A percentile compares a stretch with the other conserved stretches of the same genome.
phyloP scores from a whole-genome alignment of 768 basidiomycete genomes.

The Roridomyces roridus region DNA sequence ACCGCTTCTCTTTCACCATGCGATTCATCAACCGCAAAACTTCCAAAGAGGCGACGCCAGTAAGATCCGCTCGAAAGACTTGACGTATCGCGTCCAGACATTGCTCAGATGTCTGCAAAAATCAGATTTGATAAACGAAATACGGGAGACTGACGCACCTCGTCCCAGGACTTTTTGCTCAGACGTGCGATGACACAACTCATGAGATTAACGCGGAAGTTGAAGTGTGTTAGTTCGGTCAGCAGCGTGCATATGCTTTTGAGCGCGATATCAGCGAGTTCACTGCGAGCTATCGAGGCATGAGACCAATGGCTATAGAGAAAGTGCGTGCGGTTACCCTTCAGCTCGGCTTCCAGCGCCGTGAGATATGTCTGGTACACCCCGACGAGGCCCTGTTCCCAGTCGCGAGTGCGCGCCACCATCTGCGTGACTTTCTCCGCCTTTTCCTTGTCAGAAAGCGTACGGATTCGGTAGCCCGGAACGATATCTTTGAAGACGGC shows the following conservation, averaged over 20 bases:
- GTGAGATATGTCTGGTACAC: slow-evolving; percentile 92
- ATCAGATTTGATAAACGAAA: slow-evolving; percentile 18
- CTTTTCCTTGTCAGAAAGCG: slow-evolving; percentile 89
- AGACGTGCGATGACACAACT: slow-evolving; percentile 81
- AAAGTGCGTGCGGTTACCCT: slow-evolving; percentile 59
- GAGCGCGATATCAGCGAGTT: slow-evolving; percentile 71
- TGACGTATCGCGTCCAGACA: slow-evolving; percentile 83
- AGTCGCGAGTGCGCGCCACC: slow-evolving; percentile 89
- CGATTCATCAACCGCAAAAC: slow-evolving; percentile 89
- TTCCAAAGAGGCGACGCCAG: slow-evolving; percentile 85
- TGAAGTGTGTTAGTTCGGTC: slow-evolving; percentile 90
- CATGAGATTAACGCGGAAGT: slow-evolving; percentile 94
- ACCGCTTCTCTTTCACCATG: slow-evolving; percentile 94
- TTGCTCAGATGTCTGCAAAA: slow-evolving; percentile 76
- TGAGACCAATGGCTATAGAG: slow-evolving; percentile 13
- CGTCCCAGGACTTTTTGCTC: slow-evolving; percentile 89
- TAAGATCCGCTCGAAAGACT: slow-evolving; percentile 84
- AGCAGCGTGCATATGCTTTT: slow-evolving; percentile 89
- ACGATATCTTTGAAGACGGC: slow-evolving; percentile 97
- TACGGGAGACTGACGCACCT: slow-evolving; percentile 54
- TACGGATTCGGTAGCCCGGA: slow-evolving; percentile 94
- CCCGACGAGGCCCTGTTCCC: slow-evolving; percentile 90
- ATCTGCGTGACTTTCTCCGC: slow-evolving; percentile 93
- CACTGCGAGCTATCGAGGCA: slow-evolving; percentile 58
- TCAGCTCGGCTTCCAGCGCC: slow-evolving; percentile 84